These are phyloP conservation scores for Microbotryum scabiosae DNA, from an alignment of 1,284 basidiomycete species.

Conservation along the genomic window DNA sequence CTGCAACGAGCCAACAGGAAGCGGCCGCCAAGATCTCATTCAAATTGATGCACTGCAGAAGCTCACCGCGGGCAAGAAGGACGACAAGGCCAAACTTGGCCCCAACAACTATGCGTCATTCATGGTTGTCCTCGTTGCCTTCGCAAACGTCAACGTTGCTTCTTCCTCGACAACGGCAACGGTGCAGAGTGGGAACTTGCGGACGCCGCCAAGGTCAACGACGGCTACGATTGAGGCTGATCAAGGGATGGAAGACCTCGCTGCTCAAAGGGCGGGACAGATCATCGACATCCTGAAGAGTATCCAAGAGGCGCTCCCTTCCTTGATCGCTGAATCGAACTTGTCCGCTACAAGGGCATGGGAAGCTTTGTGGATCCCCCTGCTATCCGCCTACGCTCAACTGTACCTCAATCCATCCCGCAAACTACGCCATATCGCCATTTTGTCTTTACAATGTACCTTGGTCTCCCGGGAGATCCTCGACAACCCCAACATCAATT, in stretches of 20 bases:
- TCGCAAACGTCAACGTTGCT: conserved; percentile 54
- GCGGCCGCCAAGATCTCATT: conserved; percentile 80
- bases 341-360: conserved; percentile 49
- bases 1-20: conserved; percentile 75
- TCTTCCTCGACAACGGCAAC: conserved; percentile 32
- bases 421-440: conserved; percentile 74
- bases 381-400: conserved; percentile 66
- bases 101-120: conserved; percentile 63
- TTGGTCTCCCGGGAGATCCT: conserved; percentile 70
- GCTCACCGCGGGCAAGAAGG: conserved; percentile 54
- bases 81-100: conserved; percentile 45
- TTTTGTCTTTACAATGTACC: conserved; percentile 77
- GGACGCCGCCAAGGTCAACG: conserved; percentile 5
- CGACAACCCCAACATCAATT: conserved; percentile 51
- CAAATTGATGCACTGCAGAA: conserved; percentile 58
- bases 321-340: conserved; percentile 30
- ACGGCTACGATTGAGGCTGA: conserved; percentile 9
- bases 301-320: conserved; percentile 31
- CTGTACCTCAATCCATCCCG: conserved; percentile 79
- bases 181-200: background rate
- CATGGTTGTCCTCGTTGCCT: conserved; percentile 75
- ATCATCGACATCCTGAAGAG: conserved; percentile 64
- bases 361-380: conserved; percentile 68
- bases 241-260: conserved; percentile 47
- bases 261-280: conserved; percentile 67